Evolutionary conservation across 2,329 filamentous ascomycete species (phyloP), one percentile per base, ranked within the genome.

Genomic region (Zasmidium citrigriseum): DNA sequence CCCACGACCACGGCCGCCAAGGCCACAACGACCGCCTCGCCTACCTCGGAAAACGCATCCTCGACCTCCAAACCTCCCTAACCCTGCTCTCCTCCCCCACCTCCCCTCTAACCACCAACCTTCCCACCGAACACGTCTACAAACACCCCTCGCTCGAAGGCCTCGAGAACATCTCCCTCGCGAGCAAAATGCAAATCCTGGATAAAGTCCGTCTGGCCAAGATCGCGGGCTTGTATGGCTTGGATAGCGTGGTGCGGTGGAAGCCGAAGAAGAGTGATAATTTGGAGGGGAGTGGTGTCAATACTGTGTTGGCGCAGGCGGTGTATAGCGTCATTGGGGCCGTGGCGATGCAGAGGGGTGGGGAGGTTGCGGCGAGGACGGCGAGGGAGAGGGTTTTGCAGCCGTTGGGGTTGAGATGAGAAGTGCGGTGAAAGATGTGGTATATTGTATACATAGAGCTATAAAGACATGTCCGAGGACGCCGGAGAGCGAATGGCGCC

Each of bases 1-100:
- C 92, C 77, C 98, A 96, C 72, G 93, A 99, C 73, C 92, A 98
- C 72, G 95, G 93, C 53, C 83, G 91, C 70, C 88, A 93, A 80
- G 93, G 93, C 1, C 96, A 93, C 78, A 99, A 99, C 74, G 93
- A 97, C 70, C 86, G 91, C 62, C 80, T 99, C 75, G 90, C 92
- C n/a, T 92, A 90, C 71, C 80, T 96, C 54, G 93, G 87, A 59
- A 86, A 86, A 74, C 80, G 85, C 44, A 83, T 88, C 67, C 77
- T 87, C 49, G 81, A 86, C 69, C 76, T 89, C 46, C 86, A 90
- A 71, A 80, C 83, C 58, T 88, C 86, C 54, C 77, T 91, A 38
- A 82, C 82, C 23, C 78, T 89, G 24, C 75, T 88, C 27, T 79
- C 80, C 64, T 75, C 75, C 23, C 75, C 81, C 2, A 16, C 50